Conservation (phyloP, 257 asterid genomes). For the Euphrasia confusa region DNA sequence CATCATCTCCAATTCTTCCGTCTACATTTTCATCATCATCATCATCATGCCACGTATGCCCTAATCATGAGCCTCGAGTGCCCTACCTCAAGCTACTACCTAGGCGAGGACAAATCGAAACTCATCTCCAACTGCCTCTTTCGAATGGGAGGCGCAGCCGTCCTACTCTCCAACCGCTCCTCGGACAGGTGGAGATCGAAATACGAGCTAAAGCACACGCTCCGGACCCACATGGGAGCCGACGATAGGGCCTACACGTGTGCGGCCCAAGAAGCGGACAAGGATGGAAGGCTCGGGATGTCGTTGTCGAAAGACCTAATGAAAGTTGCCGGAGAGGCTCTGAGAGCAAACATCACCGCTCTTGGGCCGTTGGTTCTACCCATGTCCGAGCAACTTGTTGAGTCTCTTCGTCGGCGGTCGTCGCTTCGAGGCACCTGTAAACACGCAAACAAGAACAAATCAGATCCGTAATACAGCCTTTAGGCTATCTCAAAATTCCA, state of each 20-base stretch:
- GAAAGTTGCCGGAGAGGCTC: slow-evolving; percentile 24
- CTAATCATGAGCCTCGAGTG: slow-evolving; percentile 25
- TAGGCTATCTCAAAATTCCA: no score
- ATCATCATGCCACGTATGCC: slow-evolving; percentile 3
- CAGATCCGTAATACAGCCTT: no score
- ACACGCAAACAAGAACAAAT: no score
- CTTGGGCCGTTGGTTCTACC: slow-evolving; percentile 26
- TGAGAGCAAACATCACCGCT: slow-evolving; percentile 22
- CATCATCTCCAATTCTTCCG: background rate
- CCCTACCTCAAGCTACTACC: slow-evolving; percentile 20
- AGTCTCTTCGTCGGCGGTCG: no score
- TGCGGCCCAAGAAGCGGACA: slow-evolving; percentile 22
- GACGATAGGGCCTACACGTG: slow-evolving; percentile 24
- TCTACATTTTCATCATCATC: slow-evolving; percentile 21
- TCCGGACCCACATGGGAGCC: slow-evolving; percentile 26
- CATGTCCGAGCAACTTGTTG: slow-evolving; percentile 23
- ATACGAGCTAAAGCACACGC: slow-evolving; percentile 24
- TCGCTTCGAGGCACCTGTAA: no score
- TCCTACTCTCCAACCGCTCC: slow-evolving; percentile 27
- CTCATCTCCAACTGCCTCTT: slow-evolving; percentile 28
- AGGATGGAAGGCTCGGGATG: slow-evolving; percentile 6
- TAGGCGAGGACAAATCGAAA: slow-evolving; percentile 21
- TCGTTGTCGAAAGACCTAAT: slow-evolving; percentile 11
- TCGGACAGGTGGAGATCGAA: slow-evolving; percentile 16
- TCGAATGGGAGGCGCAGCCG: slow-evolving; percentile 33